Evolutionary conservation across 2,329 filamentous ascomycete species (phyloP).

Genomic region (Aureobasidium leucospermi): DNA sequence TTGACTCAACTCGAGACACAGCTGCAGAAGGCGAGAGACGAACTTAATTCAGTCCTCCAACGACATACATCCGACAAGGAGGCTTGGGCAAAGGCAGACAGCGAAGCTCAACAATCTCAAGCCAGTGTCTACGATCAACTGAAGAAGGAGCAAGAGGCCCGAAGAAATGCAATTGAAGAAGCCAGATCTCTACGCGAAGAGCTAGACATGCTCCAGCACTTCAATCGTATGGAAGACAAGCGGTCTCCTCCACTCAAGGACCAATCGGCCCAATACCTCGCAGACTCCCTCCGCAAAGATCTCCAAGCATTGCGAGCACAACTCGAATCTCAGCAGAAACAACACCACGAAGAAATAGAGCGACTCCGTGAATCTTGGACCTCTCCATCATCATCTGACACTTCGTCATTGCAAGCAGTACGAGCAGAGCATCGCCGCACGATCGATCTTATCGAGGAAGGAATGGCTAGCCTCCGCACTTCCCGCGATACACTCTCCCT

Average conservation of each 20-base stretch:
- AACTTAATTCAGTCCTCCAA: conserved; percentile 17
- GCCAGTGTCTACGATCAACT: background rate
- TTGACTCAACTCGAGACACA: background rate
- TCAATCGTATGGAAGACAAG: background rate
- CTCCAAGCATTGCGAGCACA: background rate
- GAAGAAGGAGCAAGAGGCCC: background rate
- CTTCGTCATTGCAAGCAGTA: background rate
- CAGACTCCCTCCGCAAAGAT: conserved; percentile 4
- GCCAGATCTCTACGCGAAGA: conserved; percentile 19
- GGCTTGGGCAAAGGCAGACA: conserved; percentile 1
- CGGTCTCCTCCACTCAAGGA: background rate
- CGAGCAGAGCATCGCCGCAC: conserved; percentile 3
- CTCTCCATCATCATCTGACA: background rate
- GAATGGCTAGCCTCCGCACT: conserved; percentile 3
- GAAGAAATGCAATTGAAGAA: conserved; percentile 17
- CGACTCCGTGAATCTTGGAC: background rate
- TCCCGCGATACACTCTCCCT: background rate
- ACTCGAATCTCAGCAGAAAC: background rate
- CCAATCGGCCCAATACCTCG: background rate
- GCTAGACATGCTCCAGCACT: conserved; percentile 19
- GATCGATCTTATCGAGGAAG: conserved; percentile 3
- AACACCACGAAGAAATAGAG: background rate
- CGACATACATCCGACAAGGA: conserved; percentile 16
- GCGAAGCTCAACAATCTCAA: background rate
- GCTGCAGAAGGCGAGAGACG: conserved; percentile 2